Percentiles rank a stretch among this genome's conserved stretches.
These are phyloP conservation scores for Aureobasidium sp. DNA, from an alignment of 2,329 filamentous ascomycete species.

Conservation along the genomic window DNA sequence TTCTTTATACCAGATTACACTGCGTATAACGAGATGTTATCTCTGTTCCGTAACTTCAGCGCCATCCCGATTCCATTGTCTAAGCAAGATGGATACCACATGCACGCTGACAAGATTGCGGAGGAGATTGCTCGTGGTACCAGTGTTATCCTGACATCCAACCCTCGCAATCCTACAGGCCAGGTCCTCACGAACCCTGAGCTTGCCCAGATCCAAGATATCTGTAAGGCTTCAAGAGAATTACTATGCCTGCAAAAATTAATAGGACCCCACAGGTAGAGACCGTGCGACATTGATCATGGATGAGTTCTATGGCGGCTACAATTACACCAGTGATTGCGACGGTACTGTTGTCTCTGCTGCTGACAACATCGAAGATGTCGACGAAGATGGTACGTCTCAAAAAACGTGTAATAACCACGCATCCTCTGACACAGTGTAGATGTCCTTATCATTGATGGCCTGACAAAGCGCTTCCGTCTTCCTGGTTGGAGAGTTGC, in stretches of 20 bases:
- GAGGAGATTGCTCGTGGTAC: constrained; percentile 45
- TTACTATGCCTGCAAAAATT: not conserved
- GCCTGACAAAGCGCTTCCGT: constrained; percentile 92
- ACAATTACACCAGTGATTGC: constrained; percentile 90
- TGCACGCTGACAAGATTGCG: constrained; percentile 85
- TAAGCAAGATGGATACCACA: constrained; percentile 82
- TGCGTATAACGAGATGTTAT: constrained; percentile 96
- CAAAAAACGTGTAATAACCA: constrained; percentile 7
- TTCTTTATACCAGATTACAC: constrained; percentile 79
- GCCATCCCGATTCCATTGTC: constrained; percentile 79
- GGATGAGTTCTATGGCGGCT: constrained; percentile 74
- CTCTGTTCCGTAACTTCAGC: constrained; percentile 87
- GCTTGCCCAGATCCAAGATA: constrained; percentile 82
- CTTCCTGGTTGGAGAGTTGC: constrained; percentile 94
- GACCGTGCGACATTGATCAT: constrained; percentile 82
- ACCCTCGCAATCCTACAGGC: constrained; percentile 90
- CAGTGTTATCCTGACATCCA: constrained; percentile 81
- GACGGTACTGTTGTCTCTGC: constrained; percentile 84
- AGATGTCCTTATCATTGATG: constrained; percentile 81
- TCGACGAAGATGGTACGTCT: constrained; percentile 57
- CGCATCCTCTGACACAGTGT: not conserved
- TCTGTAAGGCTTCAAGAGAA: constrained; percentile 52
- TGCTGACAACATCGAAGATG: constrained; percentile 82
- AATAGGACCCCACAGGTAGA: not conserved
- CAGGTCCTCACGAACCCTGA: constrained; percentile 78